Percentiles rank a stretch among this genome's conserved stretches.
Conservation (phyloP, 129 eudicot genomes). For the Logfia minima region DNA sequence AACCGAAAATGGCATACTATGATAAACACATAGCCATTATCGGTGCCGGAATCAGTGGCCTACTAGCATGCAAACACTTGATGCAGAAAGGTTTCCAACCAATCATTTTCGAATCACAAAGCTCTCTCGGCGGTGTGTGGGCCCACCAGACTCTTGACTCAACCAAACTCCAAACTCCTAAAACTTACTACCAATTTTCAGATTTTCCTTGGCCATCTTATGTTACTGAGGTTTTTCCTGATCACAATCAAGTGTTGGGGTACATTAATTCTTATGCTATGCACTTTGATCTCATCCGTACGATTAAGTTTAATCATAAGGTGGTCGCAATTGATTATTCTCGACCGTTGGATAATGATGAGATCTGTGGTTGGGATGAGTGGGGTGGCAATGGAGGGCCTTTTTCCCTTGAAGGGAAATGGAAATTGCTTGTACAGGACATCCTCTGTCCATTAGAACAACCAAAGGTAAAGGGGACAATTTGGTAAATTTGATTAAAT, state of each 20-base stretch:
- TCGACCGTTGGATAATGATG: slow-evolving; percentile 21
- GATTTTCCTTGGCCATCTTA: slow-evolving; percentile 50
- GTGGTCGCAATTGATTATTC: slow-evolving; percentile 40
- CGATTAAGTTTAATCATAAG: slow-evolving; percentile 34
- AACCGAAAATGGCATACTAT: slow-evolving; percentile 5
- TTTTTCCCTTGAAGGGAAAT: slow-evolving; percentile 39
- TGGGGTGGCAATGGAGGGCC: slow-evolving; percentile 53
- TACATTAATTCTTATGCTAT: slow-evolving; percentile 38
- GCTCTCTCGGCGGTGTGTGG: slow-evolving; percentile 51
- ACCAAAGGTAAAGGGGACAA: slow-evolving; percentile 29
- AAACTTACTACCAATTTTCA: slow-evolving; percentile 38
- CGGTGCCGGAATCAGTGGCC: slow-evolving; percentile 56
- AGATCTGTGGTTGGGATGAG: slow-evolving; percentile 26
- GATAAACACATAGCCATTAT: slow-evolving; percentile 42
- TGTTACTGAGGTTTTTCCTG: slow-evolving; percentile 30
- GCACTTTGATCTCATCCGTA: slow-evolving; percentile 26
- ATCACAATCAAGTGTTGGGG: slow-evolving; percentile 36
- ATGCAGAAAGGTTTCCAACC: slow-evolving; percentile 42
- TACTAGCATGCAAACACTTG: slow-evolving; percentile 48
- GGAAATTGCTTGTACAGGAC: slow-evolving; percentile 41
- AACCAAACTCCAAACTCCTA: slow-evolving; percentile 52
- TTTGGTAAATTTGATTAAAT: background rate
- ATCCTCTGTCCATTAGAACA: slow-evolving; percentile 17
- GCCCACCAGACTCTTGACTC: slow-evolving; percentile 35
- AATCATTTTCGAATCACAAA: slow-evolving; percentile 33